These are phyloP conservation scores for Hemisphaericaspora lyxosophila DNA, from an alignment of 1,139 yeast species.

Conservation along the genomic window DNA sequence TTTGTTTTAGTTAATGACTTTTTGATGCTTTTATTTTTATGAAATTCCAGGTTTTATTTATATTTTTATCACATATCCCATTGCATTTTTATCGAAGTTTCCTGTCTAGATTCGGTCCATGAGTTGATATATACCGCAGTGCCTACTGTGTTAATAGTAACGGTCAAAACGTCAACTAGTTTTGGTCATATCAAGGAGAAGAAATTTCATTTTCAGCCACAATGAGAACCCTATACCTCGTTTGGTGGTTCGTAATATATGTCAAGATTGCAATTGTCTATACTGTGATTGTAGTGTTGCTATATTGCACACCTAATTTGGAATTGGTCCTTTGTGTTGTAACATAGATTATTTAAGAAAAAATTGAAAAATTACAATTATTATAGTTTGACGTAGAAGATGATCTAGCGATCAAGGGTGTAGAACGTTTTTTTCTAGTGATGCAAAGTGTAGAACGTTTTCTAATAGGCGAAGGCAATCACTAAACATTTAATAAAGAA, in stretches of 20 bases:
- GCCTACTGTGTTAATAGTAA: no score
- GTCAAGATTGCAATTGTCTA: neutral
- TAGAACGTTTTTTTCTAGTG: no score
- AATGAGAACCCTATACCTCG: neutral
- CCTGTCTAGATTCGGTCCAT: neutral
- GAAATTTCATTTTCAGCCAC: constrained; percentile 1
- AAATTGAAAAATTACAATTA: neutral
- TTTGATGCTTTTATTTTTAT: no score
- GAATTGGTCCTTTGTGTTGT: constrained; percentile 3
- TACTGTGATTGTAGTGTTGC: no score
- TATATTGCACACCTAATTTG: no score
- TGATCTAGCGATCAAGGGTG: no score
- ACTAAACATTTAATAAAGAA: neutral
- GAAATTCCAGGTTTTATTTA: neutral
- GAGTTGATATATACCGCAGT: no score
- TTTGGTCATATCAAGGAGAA: no score
- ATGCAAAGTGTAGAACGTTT: neutral
- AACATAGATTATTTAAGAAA: constrained; percentile 6
- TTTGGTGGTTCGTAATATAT: neutral
- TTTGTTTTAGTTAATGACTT: no score
- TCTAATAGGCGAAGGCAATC: neutral
- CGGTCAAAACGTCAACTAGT: no score
- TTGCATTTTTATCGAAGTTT: neutral
- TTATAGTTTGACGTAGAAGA: neutral
- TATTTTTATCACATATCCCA: neutral